phyloP scores from a whole-genome alignment of 495 filamentous ascomycete species.

The Jackrogersella minutella region DNA sequence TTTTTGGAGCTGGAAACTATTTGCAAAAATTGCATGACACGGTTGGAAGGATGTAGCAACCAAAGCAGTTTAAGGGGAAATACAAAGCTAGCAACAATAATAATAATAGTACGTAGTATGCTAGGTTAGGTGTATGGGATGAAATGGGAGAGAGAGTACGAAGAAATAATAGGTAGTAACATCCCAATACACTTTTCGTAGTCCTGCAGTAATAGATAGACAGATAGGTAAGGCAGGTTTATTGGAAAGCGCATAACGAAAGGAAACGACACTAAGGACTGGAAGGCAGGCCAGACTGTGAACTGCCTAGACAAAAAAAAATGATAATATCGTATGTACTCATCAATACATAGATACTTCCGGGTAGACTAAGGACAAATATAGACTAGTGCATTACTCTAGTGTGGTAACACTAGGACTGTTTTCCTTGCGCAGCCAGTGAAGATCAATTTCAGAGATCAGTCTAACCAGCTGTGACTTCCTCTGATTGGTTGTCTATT shows the following conservation, averaged over 20 bases:
- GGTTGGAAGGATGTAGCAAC: conserved; percentile 30
- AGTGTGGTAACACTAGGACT: conserved; percentile 43
- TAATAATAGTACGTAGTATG: conserved; percentile 18
- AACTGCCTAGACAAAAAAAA: conserved; percentile 11
- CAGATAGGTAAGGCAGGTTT: conserved; percentile 20
- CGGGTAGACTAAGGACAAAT: conserved; percentile 30
- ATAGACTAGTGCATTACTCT: conserved; percentile 24
- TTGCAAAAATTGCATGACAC: conserved; percentile 36
- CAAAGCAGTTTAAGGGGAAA: conserved; percentile 28
- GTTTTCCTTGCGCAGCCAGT: conserved; percentile 41
- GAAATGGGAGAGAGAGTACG: too few relatives aligned
- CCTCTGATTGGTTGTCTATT: conserved; percentile 23
- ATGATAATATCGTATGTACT: too few relatives aligned
- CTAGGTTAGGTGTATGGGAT: too few relatives aligned
- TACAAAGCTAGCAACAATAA: conserved; percentile 15
- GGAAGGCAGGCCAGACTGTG: conserved; percentile 17
- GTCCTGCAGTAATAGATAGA: too few relatives aligned
- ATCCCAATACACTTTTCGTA: too few relatives aligned
- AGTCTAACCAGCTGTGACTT: conserved; percentile 25
- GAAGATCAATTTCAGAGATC: conserved; percentile 42
- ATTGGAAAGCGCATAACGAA: conserved; percentile 25
- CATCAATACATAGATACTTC: too few relatives aligned
- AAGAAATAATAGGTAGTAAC: too few relatives aligned
- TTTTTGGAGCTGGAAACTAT: conserved; percentile 32
- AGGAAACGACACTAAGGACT: conserved; percentile 16